Evolutionary conservation across 2,329 filamentous ascomycete species (phyloP).

Genomic region (Periconia sp.): DNA sequence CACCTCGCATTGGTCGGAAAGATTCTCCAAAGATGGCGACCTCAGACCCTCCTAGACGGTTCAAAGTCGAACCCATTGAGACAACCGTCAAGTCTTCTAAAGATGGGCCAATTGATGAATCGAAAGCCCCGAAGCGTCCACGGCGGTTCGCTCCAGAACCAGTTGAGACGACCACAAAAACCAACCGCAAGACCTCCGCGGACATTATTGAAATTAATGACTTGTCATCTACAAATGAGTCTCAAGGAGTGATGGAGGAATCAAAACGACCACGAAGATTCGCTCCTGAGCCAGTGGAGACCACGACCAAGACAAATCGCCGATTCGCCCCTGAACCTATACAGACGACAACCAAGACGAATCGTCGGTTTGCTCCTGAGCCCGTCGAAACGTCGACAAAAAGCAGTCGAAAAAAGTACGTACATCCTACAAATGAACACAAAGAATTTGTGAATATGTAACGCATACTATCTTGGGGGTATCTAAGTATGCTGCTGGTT

Average conservation of each 20-base stretch:
- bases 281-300: slow-evolving; percentile 73
- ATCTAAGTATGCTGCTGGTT: no score
- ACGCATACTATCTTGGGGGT: no score
- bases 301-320: slow-evolving; percentile 60
- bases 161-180: slow-evolving; percentile 33
- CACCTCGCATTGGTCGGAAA: slow-evolving; percentile 5
- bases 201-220: slow-evolving; percentile 73
- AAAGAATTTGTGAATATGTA: no score
- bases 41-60: slow-evolving; percentile 39
- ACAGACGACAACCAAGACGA: slow-evolving; percentile 31
- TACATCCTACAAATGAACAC: no score
- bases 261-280: slow-evolving; percentile 57
- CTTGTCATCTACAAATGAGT: slow-evolving; percentile 57
- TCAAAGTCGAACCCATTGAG: slow-evolving; percentile 50
- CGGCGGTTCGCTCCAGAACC: slow-evolving; percentile 38
- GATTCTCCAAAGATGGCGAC: slow-evolving; percentile 35
- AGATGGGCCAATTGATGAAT: slow-evolving; percentile 50
- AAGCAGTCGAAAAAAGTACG: slow-evolving; percentile 10
- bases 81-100: slow-evolving; percentile 50
- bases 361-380: slow-evolving; percentile 16
- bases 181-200: slow-evolving; percentile 64
- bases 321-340: slow-evolving; percentile 45
- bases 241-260: slow-evolving; percentile 3
- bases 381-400: slow-evolving; percentile 8
- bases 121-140: slow-evolving; percentile 8